Percentiles rank a stretch among this genome's conserved stretches.
These are phyloP conservation scores for Penicillium chermesinum DNA, from an alignment of 495 filamentous ascomycete genomes.

Conservation along the genomic window DNA sequence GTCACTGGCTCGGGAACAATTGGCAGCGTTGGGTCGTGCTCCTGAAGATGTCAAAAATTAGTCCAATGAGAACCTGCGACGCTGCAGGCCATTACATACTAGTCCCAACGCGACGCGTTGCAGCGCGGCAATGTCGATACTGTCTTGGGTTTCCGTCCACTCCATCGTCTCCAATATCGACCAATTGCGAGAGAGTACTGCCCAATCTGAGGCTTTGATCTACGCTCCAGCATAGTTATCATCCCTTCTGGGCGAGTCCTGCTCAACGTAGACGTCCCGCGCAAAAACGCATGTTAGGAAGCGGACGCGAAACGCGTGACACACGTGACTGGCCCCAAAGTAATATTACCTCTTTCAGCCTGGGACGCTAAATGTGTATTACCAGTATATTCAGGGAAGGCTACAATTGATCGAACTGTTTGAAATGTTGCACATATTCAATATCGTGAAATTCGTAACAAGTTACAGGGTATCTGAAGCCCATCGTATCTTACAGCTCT, in stretches of 20 bases:
- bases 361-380: conserved; percentile 16
- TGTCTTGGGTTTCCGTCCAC: conserved; percentile 44
- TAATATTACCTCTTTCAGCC: conserved; percentile 30
- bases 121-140: conserved; percentile 44
- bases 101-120: conserved; percentile 47
- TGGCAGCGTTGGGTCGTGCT: conserved; percentile 30
- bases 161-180: not conserved
- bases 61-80: conserved; percentile 27
- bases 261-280: not conserved
- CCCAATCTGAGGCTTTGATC: not conserved
- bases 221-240: not conserved
- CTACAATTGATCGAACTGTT: no score
- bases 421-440: not conserved
- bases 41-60: conserved; percentile 27
- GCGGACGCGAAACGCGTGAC: conserved; percentile 33
- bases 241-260: not conserved
- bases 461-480: conserved; percentile 6
- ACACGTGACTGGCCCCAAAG: conserved; percentile 26
- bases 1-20: conserved; percentile 5
- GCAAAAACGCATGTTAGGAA: conserved; percentile 2
- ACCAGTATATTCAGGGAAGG: no score
- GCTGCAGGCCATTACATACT: conserved; percentile 36
- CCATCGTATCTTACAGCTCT: not conserved
- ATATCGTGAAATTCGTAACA: not conserved
- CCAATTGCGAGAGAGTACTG: not conserved